Evolutionary conservation across 2,329 filamentous ascomycete species (phyloP).

Genomic region (Meredithiella fracta): DNA sequence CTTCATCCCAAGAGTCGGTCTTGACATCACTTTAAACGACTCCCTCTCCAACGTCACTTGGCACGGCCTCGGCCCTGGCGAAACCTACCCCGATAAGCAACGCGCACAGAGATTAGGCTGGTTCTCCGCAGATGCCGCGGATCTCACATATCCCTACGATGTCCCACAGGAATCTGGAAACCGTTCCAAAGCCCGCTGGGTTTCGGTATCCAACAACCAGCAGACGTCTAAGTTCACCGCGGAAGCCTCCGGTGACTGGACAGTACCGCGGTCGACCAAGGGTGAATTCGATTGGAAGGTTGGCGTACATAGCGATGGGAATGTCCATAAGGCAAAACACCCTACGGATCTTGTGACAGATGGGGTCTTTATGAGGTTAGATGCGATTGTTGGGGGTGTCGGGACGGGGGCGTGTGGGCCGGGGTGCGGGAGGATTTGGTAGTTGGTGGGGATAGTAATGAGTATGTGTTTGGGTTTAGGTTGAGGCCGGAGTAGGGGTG

Average conservation of each 20-base stretch:
- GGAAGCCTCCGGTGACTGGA: background rate
- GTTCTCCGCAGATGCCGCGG: constrained; percentile 27
- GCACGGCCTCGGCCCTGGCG: constrained; percentile 51
- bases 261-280: background rate
- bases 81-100: constrained; percentile 52
- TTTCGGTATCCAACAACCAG: constrained; percentile 17
- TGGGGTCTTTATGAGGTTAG: constrained; percentile 28
- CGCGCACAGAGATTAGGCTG: constrained; percentile 40
- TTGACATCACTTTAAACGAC: constrained; percentile 29
- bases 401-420: constrained; percentile 33
- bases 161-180: constrained; percentile 54
- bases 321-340: constrained; percentile 42
- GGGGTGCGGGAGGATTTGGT: constrained; percentile 29
- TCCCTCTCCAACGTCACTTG: constrained; percentile 32
- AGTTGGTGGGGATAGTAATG: constrained; percentile 23
- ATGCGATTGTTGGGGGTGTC: constrained; percentile 31
- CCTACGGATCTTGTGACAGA: constrained; percentile 43
- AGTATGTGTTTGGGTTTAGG: constrained; percentile 26
- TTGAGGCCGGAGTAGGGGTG: constrained; percentile 17
- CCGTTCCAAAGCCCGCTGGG: constrained; percentile 44
- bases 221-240: background rate
- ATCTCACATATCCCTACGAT: constrained; percentile 45
- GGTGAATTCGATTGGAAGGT: constrained; percentile 24
- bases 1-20: constrained; percentile 46
- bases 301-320: constrained; percentile 33